phyloP scores from a whole-genome alignment of 1,139 yeast species.

The Debaryomyces sp. region DNA sequence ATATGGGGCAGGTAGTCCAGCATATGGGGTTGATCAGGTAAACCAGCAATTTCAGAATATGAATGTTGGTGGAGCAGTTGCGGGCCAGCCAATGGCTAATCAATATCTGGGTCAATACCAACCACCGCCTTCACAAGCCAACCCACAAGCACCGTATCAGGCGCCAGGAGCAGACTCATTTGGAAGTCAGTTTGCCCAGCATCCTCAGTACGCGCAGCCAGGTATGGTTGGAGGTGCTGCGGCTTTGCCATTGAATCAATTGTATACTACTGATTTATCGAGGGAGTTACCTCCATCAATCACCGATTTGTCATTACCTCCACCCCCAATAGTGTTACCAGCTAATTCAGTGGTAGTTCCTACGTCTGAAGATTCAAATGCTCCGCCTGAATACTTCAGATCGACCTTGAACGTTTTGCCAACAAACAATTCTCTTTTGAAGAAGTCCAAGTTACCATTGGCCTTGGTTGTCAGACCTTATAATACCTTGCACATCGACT shows the following conservation, averaged over 20 bases:
- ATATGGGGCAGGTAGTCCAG: constrained; percentile 12
- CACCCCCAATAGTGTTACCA: constrained; percentile 88
- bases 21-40: constrained; percentile 37
- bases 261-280: constrained; percentile 83
- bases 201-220: constrained; percentile 7
- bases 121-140: constrained; percentile 12
- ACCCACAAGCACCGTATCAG: constrained; percentile 9
- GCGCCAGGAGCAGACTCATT: constrained; percentile 10
- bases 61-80: constrained; percentile 30
- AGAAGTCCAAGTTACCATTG: constrained; percentile 88
- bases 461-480: constrained; percentile 92
- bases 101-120: constrained; percentile 15
- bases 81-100: constrained; percentile 12
- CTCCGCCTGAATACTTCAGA: constrained; percentile 75
- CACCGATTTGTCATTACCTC: constrained; percentile 79
- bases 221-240: constrained; percentile 14
- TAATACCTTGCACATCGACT: constrained; percentile 67
- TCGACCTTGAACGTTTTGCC: constrained; percentile 92
- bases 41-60: constrained; percentile 42
- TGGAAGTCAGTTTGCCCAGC: constrained; percentile 9
- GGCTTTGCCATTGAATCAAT: constrained; percentile 71
- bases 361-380: constrained; percentile 64
- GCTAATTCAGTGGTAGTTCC: constrained; percentile 61
- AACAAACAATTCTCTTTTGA: constrained; percentile 65
- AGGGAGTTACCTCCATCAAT: constrained; percentile 88